A percentile compares a stretch with the other conserved stretches of the same genome.
Conservation (phyloP, 495 filamentous ascomycete genomes). For the Xylaria longipes region DNA sequence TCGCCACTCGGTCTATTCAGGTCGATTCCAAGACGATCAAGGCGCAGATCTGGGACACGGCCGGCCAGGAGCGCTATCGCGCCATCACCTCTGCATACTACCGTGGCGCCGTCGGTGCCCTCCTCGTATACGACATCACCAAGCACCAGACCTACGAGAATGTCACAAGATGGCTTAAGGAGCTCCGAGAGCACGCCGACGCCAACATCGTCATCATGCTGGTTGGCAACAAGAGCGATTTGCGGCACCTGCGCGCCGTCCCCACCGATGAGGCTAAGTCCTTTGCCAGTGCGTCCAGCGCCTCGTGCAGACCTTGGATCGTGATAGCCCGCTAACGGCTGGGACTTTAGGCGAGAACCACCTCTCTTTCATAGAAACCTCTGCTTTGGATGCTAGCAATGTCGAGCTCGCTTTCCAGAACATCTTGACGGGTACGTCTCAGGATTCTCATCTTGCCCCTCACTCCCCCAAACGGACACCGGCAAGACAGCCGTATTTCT, state of each 20-base stretch:
- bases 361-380: conserved; percentile 98
- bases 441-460: neutral
- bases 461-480: neutral
- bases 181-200: conserved; percentile 96
- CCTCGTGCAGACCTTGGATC: neutral
- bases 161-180: conserved; percentile 98
- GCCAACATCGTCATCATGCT: conserved; percentile 99
- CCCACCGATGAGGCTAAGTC: conserved; percentile 98
- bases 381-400: conserved; percentile 97
- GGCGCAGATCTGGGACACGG: conserved; percentile 99
- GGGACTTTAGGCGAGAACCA: conserved; percentile 81
- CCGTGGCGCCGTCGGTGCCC: conserved; percentile 93
- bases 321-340: conserved; percentile 31
- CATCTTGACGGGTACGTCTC: conserved; percentile 87
- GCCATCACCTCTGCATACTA: conserved; percentile 99
- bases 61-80: conserved; percentile 97
- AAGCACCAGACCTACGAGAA: conserved; percentile 99
- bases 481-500: conserved; percentile 23
- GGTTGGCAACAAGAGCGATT: conserved; percentile 99
- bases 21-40: conserved; percentile 99
- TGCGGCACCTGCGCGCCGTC: conserved; percentile 95
- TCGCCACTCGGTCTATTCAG: conserved; percentile 97
- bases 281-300: conserved; percentile 84
- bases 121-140: conserved; percentile 99
- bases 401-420: conserved; percentile 99